phyloP scores from a whole-genome alignment of 805 yeast species.

The Peterozyma toletana region DNA sequence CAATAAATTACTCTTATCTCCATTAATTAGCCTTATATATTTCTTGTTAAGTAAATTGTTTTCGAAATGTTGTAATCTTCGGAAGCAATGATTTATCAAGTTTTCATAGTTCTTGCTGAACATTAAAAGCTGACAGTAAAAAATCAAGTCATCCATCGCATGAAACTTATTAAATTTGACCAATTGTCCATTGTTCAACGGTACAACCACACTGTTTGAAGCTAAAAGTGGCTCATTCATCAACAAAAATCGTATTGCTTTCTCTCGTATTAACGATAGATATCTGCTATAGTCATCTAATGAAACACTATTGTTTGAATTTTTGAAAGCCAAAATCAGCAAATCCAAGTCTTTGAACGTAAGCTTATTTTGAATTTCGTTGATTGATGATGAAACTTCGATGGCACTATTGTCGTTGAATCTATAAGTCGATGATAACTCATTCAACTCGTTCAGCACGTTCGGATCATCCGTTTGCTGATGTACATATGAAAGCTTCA shows the following conservation, averaged over 20 bases:
- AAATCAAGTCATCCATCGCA: not conserved
- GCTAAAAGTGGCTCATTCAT: not conserved
- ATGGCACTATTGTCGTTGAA: too few species aligned
- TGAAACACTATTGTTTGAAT: slow-evolving; percentile 12
- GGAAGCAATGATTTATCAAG: slow-evolving; percentile 8
- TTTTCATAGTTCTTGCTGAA: not conserved
- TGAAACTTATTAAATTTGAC: not conserved
- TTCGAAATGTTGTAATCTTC: slow-evolving; percentile 8
- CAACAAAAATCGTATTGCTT: not conserved
- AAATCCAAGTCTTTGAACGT: slow-evolving; percentile 13
- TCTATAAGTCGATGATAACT: too few species aligned
- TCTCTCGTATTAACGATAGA: slow-evolving; percentile 11
- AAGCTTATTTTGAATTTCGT: slow-evolving; percentile 2
- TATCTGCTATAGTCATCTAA: slow-evolving; percentile 4
- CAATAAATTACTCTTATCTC: not conserved
- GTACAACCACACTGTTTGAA: not conserved
- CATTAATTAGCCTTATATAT: not conserved
- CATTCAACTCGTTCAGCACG: too few species aligned
- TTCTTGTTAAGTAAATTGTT: not conserved
- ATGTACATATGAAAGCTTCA: too few species aligned
- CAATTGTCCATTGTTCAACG: not conserved
- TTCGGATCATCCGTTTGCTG: too few species aligned
- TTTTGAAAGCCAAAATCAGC: slow-evolving; percentile 12
- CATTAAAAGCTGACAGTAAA: not conserved
- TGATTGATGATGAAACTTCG: too few species aligned